Evolutionary conservation across 257 asterid species (phyloP).

Genomic region (Solanum dulcamara): DNA sequence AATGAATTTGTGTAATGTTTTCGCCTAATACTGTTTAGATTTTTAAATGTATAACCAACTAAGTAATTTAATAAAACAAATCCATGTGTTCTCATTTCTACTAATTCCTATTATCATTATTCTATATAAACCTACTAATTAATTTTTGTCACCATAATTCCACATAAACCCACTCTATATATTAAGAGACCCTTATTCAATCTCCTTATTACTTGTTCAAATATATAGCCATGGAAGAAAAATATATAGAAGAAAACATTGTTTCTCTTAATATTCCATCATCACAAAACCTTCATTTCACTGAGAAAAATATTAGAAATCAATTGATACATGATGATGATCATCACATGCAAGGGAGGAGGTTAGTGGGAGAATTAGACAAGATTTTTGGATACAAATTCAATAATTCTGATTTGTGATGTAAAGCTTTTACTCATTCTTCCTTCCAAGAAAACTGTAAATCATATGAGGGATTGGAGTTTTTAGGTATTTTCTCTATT

Average conservation of each 20-base stretch:
- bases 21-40: no score
- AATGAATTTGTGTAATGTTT: no score
- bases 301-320: neutral
- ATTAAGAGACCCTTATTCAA: no score
- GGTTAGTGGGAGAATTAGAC: neutral
- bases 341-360: neutral
- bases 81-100: neutral
- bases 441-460: neutral
- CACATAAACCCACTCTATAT: no score
- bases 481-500: no score
- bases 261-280: neutral
- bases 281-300: neutral
- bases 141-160: no score
- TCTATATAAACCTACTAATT: neutral
- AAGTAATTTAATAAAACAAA: neutral
- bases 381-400: constrained; percentile 23
- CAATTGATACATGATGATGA: neutral
- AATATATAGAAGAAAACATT: no score
- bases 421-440: constrained; percentile 26
- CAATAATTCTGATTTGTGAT: constrained; percentile 2
- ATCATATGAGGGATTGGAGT: constrained; percentile 24
- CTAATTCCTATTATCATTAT: no score
- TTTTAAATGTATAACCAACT: no score
- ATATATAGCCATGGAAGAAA: neutral
- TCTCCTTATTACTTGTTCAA: no score